Evolutionary conservation across 164 flowering plant species (phyloP), one percentile per base, ranked within the genome.

Genomic region (Chimonanthus praecox): DNA sequence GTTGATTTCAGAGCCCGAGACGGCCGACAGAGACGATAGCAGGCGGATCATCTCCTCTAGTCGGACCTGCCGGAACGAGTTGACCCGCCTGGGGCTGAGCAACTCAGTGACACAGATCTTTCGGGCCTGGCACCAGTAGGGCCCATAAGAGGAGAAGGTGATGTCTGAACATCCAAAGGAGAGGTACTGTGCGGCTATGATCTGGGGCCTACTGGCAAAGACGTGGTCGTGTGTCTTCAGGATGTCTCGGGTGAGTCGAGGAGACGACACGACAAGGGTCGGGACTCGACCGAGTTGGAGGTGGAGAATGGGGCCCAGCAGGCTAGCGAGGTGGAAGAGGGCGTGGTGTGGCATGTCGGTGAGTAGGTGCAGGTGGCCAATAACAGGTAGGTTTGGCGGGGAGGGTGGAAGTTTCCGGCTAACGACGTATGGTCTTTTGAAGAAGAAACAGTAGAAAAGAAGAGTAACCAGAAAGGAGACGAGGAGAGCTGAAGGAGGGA

Each of bases 301-400:
- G 73, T 65, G 47, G 75, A 87, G 7, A 49, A 87, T 74, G 47
- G 89, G 89, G 46, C 92, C 89, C 16, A 79, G 84, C 58, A 68
- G 13, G 15, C 18, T 5, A 54, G 89, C 77, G 45, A 88, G 78
- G 1, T 74, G 15, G 51, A 80, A 21, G 47, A 88, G 76, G 75
- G 83, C 66, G 82, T 69, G 83, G 79, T 88, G 88, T 3, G 92
- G 92, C 80, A 80, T 75, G 82, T 76, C 83, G 5, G 82, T 71
- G 74, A 87, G 81, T 78, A 83, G 88, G 80, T 82, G 84, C 70
- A 87, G 87, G 82, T 85, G 86, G 16, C 90, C 88, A 69, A 87
- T 75, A 8, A 85, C 62, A 0, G 91, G 89, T 9, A 84, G 82
- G 4, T 54, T 21, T 1, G 70, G 51, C 2, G 87, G 82, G 16